These are phyloP conservation scores for Neonectria hederae DNA, from an alignment of 2,329 filamentous ascomycete species.

Conservation along the genomic window DNA sequence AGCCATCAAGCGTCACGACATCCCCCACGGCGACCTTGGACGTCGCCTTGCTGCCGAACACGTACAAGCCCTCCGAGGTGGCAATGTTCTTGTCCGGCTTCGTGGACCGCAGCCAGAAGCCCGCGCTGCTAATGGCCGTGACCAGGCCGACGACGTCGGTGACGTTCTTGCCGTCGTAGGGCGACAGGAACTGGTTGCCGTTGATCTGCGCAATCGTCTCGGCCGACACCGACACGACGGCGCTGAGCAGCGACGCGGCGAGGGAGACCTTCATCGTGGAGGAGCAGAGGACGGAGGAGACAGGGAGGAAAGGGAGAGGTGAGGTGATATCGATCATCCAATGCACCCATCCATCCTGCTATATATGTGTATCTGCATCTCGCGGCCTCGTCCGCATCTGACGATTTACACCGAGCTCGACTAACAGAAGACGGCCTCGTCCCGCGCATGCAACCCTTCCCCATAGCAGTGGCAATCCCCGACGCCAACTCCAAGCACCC, in stretches of 20 bases:
- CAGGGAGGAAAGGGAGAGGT: background rate
- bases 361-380: constrained; percentile 9
- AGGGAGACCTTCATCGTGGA: constrained; percentile 46
- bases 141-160: constrained; percentile 70
- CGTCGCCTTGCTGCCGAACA: constrained; percentile 64
- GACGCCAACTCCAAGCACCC: constrained; percentile 1
- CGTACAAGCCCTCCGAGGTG: constrained; percentile 73
- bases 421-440: background rate
- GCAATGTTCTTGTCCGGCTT: constrained; percentile 62
- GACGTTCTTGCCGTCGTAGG: constrained; percentile 65
- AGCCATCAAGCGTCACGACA: constrained; percentile 67
- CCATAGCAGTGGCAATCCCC: constrained; percentile 19
- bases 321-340: background rate
- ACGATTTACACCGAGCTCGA: background rate
- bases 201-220: constrained; percentile 71
- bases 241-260: constrained; percentile 41
- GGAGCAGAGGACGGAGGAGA: background rate
- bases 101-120: constrained; percentile 72
- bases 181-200: constrained; percentile 70
- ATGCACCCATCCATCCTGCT: background rate
- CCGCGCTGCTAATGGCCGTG: constrained; percentile 68
- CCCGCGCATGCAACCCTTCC: background rate
- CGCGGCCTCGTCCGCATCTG: background rate
- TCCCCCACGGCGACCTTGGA: constrained; percentile 68
- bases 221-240: constrained; percentile 45